Evolutionary conservation across 2,329 filamentous ascomycete genomes (phyloP), one percentile per base, ranked within the genome.

Genomic region (Colletotrichum shisoi): DNA sequence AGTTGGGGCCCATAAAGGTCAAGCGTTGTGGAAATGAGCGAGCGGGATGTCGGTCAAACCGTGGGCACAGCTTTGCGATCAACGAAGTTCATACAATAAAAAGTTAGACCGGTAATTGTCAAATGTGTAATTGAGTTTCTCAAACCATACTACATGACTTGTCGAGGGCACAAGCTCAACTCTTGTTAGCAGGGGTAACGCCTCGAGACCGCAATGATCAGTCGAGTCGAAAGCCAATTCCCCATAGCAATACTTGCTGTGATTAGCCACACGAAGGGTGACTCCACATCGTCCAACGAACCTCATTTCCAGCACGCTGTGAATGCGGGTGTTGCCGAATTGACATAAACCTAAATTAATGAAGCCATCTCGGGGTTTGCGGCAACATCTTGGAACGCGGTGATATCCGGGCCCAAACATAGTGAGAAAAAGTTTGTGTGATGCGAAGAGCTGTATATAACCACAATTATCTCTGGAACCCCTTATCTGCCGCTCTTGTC

Each of bases 311-410:
- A 40, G 44, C 24, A 44, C 15, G 17, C 21, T 27, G 45, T 21
- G 37, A 63, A 57, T 7, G 11, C 53, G 53, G 37, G 17, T 40
- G 6, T 12, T 45, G 53, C 11, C 37, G 44, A 48, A 13, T 15
- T 12, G 11, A 24, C 37, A 24, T 13, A 58, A 63, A 63, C 37
- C 24, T 48, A 59, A 63, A 63, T 63, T 51, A 21, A 59, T 59
- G 61, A 59, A 21, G 13, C 21, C n/a, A 34, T 63, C 31, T 49
- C 24, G 12, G 31, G 34, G 15, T 31, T 34, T 24, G 53, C 24
- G 1, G 8, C 39, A 8, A n/a, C n/a, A 31, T 9, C 24, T 49
- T 27, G 9, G 13, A 21, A 3, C 4, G 11, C 45, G 44, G 34
- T 9, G 8, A 21, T 34, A 5, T 34, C 34, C 24, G 37, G 31